Percentiles rank a stretch among this genome's conserved stretches.
These are phyloP conservation scores for Fusarium fracticaudum DNA, from an alignment of 2,329 filamentous ascomycete species.

Conservation along the genomic window DNA sequence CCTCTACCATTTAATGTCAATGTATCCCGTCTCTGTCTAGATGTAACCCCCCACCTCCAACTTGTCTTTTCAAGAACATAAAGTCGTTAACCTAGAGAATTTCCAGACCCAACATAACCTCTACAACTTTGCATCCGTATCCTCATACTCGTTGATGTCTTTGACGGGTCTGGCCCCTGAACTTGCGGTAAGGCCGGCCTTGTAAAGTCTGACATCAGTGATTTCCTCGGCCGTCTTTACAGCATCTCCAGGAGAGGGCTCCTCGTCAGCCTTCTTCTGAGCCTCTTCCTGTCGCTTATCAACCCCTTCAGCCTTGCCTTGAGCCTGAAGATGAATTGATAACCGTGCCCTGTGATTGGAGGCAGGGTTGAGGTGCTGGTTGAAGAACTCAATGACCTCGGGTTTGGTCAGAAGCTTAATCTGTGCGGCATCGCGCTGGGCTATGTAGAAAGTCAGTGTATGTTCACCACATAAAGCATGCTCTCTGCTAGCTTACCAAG, in stretches of 20 bases:
- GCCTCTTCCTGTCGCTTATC: constrained; percentile 59
- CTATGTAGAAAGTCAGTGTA: constrained; percentile 52
- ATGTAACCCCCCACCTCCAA: constrained; percentile 5
- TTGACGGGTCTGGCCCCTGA: constrained; percentile 76
- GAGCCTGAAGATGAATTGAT: constrained; percentile 83
- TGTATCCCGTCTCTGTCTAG: constrained; percentile 24
- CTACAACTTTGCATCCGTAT: constrained; percentile 82
- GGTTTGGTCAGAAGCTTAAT: constrained; percentile 80
- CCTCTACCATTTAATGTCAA: constrained; percentile 14
- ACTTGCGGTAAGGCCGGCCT: constrained; percentile 77
- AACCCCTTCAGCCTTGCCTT: constrained; percentile 62
- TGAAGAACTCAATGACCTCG: constrained; percentile 84
- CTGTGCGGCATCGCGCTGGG: constrained; percentile 77
- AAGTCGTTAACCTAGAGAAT: constrained; percentile 3
- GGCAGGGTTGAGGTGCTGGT: constrained; percentile 76
- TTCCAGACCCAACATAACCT: neutral
- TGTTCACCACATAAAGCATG: neutral
- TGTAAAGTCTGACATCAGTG: constrained; percentile 82
- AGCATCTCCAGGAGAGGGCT: constrained; percentile 49
- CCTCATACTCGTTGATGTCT: constrained; percentile 86
- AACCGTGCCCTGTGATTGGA: constrained; percentile 83
- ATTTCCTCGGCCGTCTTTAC: constrained; percentile 65
- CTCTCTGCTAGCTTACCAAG: constrained; percentile 66
- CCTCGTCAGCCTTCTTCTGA: constrained; percentile 47
- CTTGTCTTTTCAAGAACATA: constrained; percentile 1